phyloP scores from a whole-genome alignment of 495 filamentous ascomycete genomes.

The Echria macrotheca region DNA sequence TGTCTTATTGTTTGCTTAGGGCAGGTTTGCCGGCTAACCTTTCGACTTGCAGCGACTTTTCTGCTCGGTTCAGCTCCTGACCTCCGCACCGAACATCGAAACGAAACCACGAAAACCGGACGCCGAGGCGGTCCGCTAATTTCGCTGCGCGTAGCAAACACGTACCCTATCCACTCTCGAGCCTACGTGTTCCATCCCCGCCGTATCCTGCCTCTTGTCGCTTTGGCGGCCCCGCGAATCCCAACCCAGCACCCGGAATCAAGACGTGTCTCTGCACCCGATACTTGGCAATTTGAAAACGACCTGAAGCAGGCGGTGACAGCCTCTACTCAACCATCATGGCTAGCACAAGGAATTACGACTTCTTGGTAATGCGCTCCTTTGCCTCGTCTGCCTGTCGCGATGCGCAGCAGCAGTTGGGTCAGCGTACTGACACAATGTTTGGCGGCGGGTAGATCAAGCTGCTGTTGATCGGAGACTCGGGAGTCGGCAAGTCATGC shows the following conservation, averaged over 20 bases:
- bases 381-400: conserved; percentile 2
- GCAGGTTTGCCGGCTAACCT: background rate
- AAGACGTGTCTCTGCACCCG: background rate
- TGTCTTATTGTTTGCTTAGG: too few species aligned
- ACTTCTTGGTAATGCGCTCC: conserved; percentile 71
- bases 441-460: conserved; percentile 66
- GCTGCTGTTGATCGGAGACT: conserved; percentile 95
- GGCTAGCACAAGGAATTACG: conserved; percentile 96
- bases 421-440: conserved; percentile 7
- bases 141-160: conserved; percentile 5
- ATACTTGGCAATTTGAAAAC: background rate
- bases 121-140: background rate
- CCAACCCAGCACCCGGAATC: background rate
- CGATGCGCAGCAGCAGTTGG: too few species aligned
- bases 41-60: background rate
- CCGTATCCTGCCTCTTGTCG: too few species aligned
- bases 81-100: conserved; percentile 2
- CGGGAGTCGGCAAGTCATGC: conserved; percentile 97
- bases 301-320: background rate
- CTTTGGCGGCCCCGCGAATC: background rate
- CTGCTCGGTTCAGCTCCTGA: too few species aligned
- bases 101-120: background rate
- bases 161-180: background rate
- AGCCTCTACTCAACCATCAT: conserved; percentile 55
- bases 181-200: background rate